Evolutionary conservation across 768 basidiomycete species (phyloP), one percentile per base, ranked within the genome.

Genomic region (Coprinopsis marcescibilis): DNA sequence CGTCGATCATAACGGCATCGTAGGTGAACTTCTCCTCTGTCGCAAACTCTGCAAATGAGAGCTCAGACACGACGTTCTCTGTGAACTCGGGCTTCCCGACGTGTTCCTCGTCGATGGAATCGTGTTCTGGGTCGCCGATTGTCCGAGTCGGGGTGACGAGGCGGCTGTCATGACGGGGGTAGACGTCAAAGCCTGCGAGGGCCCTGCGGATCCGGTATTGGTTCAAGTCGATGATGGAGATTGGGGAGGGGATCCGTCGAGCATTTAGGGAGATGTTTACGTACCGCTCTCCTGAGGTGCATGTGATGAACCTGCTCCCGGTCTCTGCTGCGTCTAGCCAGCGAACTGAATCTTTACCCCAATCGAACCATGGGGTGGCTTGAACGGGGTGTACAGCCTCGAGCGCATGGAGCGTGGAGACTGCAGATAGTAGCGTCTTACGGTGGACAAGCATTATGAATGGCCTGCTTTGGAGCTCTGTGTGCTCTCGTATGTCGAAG

Each of bases 1-100:
- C 71, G 33, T 72, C 71, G 57, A 72, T 55, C 37, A 73, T 50
- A 14, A 71, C 53, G 1, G 65, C 66, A 32, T 63, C 54, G 44
- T 59, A 70, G 0, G 37, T 21, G 24, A 55, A 57, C 10, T n/a
- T 6, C 3, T 29, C 27, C 8, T 46, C 40, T 2, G 53, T 49
- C 6, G 50, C 32, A 40, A 43, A 54, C 3, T 47, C 52, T 4
- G 62, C 55, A 46, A 61, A 70, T 2, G 62, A 61, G 36, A 72
- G 30, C 17, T 14, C 29, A 23, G 36, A 23, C 0, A 49, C 32
- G 5, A 26, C 30, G 14, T 35, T 27, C 26, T 36, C 40, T 21
- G 7, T 20, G 26, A 49, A 29, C 15, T 32, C 13, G 10, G 4
- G 27, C 25, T 10, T 1, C n/a, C 7, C 21, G 19, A 12, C 17